A percentile compares a stretch with the other conserved stretches of the same genome.
phyloP scores from a whole-genome alignment of 805 yeast species.

The Saturnispora zaruensis region DNA sequence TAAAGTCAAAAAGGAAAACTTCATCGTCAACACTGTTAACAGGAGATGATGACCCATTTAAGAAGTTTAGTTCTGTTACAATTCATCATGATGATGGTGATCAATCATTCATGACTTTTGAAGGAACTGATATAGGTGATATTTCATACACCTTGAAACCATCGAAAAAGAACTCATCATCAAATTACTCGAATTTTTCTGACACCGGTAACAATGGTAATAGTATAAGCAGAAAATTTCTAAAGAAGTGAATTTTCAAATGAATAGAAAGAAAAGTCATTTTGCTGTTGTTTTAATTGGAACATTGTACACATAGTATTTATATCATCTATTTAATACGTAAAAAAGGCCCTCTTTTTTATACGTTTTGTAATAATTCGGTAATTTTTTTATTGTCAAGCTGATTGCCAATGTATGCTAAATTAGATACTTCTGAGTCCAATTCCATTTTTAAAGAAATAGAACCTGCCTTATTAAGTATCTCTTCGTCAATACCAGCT shows the following conservation, averaged over 20 bases:
- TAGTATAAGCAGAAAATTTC: slow-evolving; percentile 18
- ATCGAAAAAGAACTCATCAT: slow-evolving; percentile 22
- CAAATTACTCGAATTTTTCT: slow-evolving; percentile 3
- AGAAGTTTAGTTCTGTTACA: slow-evolving; percentile 77
- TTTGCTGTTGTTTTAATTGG: too few relatives aligned
- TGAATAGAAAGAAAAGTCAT: not conserved
- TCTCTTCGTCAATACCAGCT: slow-evolving; percentile 48
- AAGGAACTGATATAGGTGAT: slow-evolving; percentile 39
- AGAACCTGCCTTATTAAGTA: slow-evolving; percentile 38
- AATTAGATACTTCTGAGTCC: not conserved
- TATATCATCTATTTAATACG: not conserved
- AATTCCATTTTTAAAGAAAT: slow-evolving; percentile 26
- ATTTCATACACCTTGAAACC: slow-evolving; percentile 47
- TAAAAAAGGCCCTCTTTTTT: not conserved
- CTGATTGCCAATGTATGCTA: not conserved
- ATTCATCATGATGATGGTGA: slow-evolving; percentile 63
- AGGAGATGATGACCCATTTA: slow-evolving; percentile 59
- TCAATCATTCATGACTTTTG: slow-evolving; percentile 41
- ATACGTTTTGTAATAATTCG: slow-evolving; percentile 18
- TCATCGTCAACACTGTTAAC: slow-evolving; percentile 20
- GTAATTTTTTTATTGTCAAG: slow-evolving; percentile 4
- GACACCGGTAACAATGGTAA: slow-evolving; percentile 7
- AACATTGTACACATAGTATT: not conserved
- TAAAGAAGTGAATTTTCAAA: slow-evolving; percentile 18
- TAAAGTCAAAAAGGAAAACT: slow-evolving; percentile 29